Base-by-base conservation (phyloP, 805 yeast species). In the Candida corydali region DNA sequence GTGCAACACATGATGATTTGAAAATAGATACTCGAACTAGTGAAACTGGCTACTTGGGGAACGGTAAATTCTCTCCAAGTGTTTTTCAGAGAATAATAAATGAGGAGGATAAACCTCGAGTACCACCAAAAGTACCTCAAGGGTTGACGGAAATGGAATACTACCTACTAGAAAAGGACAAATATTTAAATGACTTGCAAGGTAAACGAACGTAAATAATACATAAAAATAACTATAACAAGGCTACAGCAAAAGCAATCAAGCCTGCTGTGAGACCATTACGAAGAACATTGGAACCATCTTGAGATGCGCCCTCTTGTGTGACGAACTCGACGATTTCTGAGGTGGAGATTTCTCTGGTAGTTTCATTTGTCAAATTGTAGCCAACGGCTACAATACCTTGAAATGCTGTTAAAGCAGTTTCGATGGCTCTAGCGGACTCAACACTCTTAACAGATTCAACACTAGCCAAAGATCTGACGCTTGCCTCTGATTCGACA, bases 71-170 rank as follows among this genome's bases (percentile, higher is more conserved):
- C 30, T 57, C 64, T 3, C 69, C 70, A 2, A 52, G 60, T 5
- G 52, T 63, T 4, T 63, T 63, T 39, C 65, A 63, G 41, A 42
- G 63, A 29, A 49, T 59, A 16, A 48, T 46, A 2, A 23, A 36
- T 27, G 50, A 36, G 29, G 56, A 48, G 26, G 47, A 51, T 36
- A 67, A 66, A 41, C 73, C 73, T 2, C 44, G 49, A 12, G 69
- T 68, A 7, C 73, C 73, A 2, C 73, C 73, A 1, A 68, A 68
- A 44, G 59, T 66, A 16, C 73, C 73, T 1, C 46, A 51, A 29
- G 73, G 73, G 3, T 43, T 68, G 27, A 54, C 65, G 11, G 72
- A 65, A 29, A 50, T 46, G 46, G 73, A 68, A 41, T 68, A 67
- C 41, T 68, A 65, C 40, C 59, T 64, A 3, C 43, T 67, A 34